phyloP scores from a whole-genome alignment of 164 flowering plant species.

The Sextonia rubra region DNA sequence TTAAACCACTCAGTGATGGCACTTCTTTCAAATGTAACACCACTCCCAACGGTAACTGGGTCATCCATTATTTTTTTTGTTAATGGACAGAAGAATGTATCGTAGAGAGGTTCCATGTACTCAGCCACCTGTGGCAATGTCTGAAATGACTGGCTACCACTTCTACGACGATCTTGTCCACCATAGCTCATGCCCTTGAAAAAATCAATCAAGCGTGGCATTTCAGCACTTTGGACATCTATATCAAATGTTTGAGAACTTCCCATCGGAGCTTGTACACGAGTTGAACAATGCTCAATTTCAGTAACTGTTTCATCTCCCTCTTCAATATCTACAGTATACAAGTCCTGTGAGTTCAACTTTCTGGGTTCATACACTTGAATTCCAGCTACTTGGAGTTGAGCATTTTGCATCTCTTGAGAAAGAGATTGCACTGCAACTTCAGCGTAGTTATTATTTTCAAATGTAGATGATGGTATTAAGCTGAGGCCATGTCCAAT shows the following conservation, averaged over 20 bases:
- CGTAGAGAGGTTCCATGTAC: constrained; percentile 57
- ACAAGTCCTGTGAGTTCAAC: neutral
- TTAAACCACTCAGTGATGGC: constrained; percentile 56
- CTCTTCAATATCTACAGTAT: constrained; percentile 5
- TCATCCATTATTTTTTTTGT: constrained; percentile 71
- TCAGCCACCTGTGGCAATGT: constrained; percentile 34
- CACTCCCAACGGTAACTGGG: constrained; percentile 69
- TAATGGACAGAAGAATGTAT: constrained; percentile 66
- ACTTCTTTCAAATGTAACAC: constrained; percentile 60
- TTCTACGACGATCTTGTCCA: constrained; percentile 14
- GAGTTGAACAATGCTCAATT: constrained; percentile 45
- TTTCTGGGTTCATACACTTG: constrained; percentile 13
- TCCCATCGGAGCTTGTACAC: constrained; percentile 23
- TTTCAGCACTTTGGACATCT: neutral
- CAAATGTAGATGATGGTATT: constrained; percentile 42
- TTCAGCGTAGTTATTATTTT: constrained; percentile 42
- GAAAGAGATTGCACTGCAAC: constrained; percentile 45
- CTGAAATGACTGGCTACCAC: constrained; percentile 20
- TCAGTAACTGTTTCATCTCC: constrained; percentile 18
- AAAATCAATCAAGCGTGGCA: constrained; percentile 18
- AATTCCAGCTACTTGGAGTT: constrained; percentile 18
- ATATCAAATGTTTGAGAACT: constrained; percentile 15
- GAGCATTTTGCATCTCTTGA: constrained; percentile 48
- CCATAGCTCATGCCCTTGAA: constrained; percentile 16
- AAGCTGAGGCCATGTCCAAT: constrained; percentile 46